Evolutionary conservation across 768 basidiomycete genomes (phyloP), one percentile per base, ranked within the genome.

Genomic region (Glaciozyma martinii): DNA sequence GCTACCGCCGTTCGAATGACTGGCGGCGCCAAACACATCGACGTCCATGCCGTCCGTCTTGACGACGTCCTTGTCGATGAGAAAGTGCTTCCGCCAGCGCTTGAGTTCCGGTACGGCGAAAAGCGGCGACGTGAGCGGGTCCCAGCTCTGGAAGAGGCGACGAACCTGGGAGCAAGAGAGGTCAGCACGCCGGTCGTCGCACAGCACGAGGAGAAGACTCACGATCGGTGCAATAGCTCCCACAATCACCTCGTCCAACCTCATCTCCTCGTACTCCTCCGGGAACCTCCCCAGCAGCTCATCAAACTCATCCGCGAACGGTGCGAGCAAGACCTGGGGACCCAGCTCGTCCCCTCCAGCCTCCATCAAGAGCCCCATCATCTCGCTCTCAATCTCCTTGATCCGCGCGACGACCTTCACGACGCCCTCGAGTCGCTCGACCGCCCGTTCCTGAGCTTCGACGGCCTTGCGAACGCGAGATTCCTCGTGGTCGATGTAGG

Each of bases 211-310:
- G 29, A 13, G 40, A 33, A 19, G 3, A 76, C 82, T 71, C 68
- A 85, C 84, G 19, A 83, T 77, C 2, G 94, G 95, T 6, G 86
- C 83, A 57, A 99, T 87, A 6, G 94, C 91, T 25, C 87, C 93
- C 5, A 99, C 89, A 7, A 94, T 84, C 29, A 98, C 84, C 74
- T 98, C 93, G 68, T 98, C 95, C 42, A 99, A 77, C 21, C 81
- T 80, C 73, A 92, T 88, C 61, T 76, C 80, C 27, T 86, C 85
- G 72, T 89, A 92, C 73, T 98, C 94, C 19, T 76, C 72, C 4
- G 82, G 76, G 68, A 83, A 93, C 53, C 88, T 82, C 54, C 80
- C 79, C 23, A 87, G 78, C n/a, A 98, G 81, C 52, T 81, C 83
- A 68, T 86, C 82, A 73, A 95, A 86, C 54, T 82, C 77, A 1